Base-by-base conservation (phyloP, 495 filamentous ascomycete genomes). In the Podospora pseudocomata region DNA sequence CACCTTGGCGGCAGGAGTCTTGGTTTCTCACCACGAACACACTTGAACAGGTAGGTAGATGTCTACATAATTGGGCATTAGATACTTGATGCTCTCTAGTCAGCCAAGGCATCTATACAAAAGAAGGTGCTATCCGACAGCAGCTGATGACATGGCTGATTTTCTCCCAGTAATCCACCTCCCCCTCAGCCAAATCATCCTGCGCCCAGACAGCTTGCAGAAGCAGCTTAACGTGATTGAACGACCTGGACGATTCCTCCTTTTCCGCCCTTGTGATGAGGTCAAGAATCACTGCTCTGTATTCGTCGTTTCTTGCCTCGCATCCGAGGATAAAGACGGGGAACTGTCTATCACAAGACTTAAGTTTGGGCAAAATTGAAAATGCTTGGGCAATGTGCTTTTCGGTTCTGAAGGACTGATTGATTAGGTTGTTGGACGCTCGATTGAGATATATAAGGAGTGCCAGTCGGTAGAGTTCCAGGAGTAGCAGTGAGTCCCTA, bases 301-400 rank as follows among this genome's bases (percentile, higher is more conserved):
- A 75, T 16, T 77, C 76, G 67, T 80, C 78, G 34, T 66, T 73
- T 44, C 73, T 65, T 13, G 79, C 78, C 64, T 81, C 78, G 69
- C 76, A 79, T 30, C 78, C 79, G n/a, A 80, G 60, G 56, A 80
- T 71, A 56, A 81, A 75, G n/a, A 81, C 55, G 9, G 78, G 77
- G 62, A 79, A 79, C 34, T 77, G 77, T 5, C 69, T 73, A 30
- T 77, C 58, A 54, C 77, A 80, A 49, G 39, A 49, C 6, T 1
- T 5, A 49, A 49, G 39, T 11, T 13, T 49, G 9, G 39, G 39
- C 1, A 49, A 49, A 3, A 49, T 49, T 3, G 39, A 49, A 13
- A 49, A 49, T 0, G 39, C 39, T 49, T 16, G 39, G 0, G 39
- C 39, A 11, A 49, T 6, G 2, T 49, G 9, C 15, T 13, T 49